A percentile compares a stretch with the other conserved stretches of the same genome.
These are phyloP conservation scores for Malassezia vespertilionis DNA, from an alignment of 1,284 basidiomycete genomes.

Conservation along the genomic window DNA sequence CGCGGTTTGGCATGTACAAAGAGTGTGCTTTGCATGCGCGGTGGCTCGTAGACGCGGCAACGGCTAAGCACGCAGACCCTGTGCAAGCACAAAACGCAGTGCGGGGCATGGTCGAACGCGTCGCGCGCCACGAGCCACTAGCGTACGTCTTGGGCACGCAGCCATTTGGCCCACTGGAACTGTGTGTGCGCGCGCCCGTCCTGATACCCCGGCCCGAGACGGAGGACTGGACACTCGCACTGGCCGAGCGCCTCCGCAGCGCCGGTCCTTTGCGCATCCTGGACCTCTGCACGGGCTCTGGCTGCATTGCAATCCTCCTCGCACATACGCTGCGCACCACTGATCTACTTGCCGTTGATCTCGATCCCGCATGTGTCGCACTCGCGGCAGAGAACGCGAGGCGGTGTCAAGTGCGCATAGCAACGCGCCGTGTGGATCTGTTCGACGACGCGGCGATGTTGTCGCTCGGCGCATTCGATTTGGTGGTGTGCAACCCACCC, in stretches of 20 bases:
- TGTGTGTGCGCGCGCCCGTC: conserved; percentile 9
- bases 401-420: not conserved
- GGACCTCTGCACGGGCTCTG: conserved; percentile 16
- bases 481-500: conserved; percentile 84
- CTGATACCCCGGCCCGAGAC: conserved; percentile 17
- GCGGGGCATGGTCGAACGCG: conserved; percentile 6
- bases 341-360: conserved; percentile 1
- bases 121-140: conserved; percentile 12
- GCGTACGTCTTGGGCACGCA: conserved; percentile 16
- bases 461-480: conserved; percentile 52
- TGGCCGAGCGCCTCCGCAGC: not conserved
- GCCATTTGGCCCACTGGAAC: conserved; percentile 13
- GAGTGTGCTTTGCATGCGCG: no score
- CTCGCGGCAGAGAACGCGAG: conserved; percentile 1
- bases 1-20: no score
- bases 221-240: conserved; percentile 11
- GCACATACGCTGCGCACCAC: not conserved
- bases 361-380: not conserved
- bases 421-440: not conserved
- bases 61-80: not conserved
- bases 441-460: not conserved
- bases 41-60: no score
- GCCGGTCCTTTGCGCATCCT: not conserved
- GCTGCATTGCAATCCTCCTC: conserved; percentile 11
- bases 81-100: not conserved